These are phyloP conservation scores for Mucor plumbeus DNA, from an alignment of 371 early-diverging fungal species.

Conservation along the genomic window DNA sequence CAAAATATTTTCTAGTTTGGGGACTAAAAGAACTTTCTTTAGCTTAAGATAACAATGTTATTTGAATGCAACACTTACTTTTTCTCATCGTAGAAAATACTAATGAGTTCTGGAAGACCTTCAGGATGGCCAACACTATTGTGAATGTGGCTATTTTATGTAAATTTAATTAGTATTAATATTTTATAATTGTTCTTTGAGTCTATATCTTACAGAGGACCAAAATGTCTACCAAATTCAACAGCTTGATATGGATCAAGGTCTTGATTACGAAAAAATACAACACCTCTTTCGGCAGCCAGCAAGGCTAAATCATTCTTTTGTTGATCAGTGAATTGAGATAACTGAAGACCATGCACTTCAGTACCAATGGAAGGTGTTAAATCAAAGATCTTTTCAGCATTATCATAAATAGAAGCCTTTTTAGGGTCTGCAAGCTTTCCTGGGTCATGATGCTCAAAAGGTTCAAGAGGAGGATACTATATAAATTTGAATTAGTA, in stretches of 20 bases:
- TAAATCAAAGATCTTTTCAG: conserved; percentile 56
- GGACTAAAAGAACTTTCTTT: background rate
- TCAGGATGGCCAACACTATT: conserved; percentile 12
- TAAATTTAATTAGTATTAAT: background rate
- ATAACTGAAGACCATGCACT: conserved; percentile 54
- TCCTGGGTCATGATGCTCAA: conserved; percentile 36
- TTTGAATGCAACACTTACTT: background rate
- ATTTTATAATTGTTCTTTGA: too few relatives aligned
- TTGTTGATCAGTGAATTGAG: conserved; percentile 58
- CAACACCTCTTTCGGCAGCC: conserved; percentile 65
- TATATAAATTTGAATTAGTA: background rate
- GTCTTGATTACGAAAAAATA: conserved; percentile 67
- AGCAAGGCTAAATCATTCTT: conserved; percentile 59
- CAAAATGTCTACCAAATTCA: conserved; percentile 57
- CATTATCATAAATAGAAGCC: conserved; percentile 54
- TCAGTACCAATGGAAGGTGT: conserved; percentile 65
- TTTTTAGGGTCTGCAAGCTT: conserved; percentile 56
- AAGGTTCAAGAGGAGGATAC: conserved; percentile 31
- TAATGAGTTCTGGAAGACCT: conserved; percentile 22
- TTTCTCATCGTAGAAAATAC: conserved; percentile 20
- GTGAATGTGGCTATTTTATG: conserved; percentile 20
- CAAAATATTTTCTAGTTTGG: background rate
- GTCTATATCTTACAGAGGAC: conserved; percentile 17
- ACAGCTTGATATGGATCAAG: conserved; percentile 52
- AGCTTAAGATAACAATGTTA: background rate